Conservation (phyloP, 371 early-diverging fungal genomes). For the Mucor piriformis region DNA sequence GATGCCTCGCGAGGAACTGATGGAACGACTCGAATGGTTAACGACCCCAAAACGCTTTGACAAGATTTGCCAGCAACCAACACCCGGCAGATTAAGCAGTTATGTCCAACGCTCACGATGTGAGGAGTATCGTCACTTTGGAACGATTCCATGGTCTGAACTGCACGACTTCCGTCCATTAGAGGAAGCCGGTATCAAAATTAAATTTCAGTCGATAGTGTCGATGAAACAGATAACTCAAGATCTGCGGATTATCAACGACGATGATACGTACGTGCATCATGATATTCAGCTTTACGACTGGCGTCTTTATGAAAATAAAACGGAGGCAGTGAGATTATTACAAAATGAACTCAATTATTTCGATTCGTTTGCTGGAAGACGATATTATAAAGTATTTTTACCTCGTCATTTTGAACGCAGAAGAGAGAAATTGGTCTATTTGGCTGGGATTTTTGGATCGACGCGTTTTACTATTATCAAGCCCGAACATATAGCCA, state of each 20-base stretch:
- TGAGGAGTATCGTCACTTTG: constrained; percentile 34
- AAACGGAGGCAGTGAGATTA: constrained; percentile 15
- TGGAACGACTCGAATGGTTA: constrained; percentile 32
- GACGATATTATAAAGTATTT: constrained; percentile 36
- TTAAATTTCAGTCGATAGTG: constrained; percentile 27
- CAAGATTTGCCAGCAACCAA: constrained; percentile 25
- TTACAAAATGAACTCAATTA: constrained; percentile 27
- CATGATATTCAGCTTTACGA: constrained; percentile 47
- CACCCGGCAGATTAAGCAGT: constrained; percentile 15
- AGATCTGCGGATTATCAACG: constrained; percentile 21
- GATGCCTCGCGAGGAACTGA: constrained; percentile 27
- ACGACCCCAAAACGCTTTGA: constrained; percentile 36
- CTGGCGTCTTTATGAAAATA: constrained; percentile 48
- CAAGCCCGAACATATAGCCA: constrained; percentile 22
- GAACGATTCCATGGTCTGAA: constrained; percentile 37
- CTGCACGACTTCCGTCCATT: constrained; percentile 33
- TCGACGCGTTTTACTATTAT: constrained; percentile 36
- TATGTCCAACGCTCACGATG: constrained; percentile 32
- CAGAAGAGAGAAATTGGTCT: constrained; percentile 34
- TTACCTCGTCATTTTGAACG: constrained; percentile 26
- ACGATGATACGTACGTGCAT: constrained; percentile 34
- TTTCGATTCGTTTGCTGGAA: constrained; percentile 42
- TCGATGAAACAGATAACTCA: constrained; percentile 26
- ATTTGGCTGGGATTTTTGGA: constrained; percentile 47
- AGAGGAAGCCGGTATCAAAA: constrained; percentile 6